Conservation (phyloP, 495 filamentous ascomycete species). For the Penicillium alfredii region DNA sequence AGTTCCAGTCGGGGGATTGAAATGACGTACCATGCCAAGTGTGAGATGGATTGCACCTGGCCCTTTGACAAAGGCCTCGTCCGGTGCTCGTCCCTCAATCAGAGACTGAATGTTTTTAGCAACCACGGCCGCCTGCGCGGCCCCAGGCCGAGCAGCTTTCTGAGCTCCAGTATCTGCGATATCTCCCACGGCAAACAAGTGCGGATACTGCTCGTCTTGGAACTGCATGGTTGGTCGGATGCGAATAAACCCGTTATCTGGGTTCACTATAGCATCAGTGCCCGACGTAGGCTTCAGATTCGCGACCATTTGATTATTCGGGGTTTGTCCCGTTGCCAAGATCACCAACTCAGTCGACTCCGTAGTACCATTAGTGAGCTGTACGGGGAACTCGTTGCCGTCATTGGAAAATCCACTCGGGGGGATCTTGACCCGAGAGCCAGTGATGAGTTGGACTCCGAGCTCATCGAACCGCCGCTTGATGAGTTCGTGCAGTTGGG, state of each 20-base stretch:
- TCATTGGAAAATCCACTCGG: slow-evolving; percentile 25
- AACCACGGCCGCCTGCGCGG: slow-evolving; percentile 47
- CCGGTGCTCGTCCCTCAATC: slow-evolving; percentile 31
- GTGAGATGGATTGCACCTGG: slow-evolving; percentile 45
- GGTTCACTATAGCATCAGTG: slow-evolving; percentile 37
- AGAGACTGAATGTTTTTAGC: slow-evolving; percentile 47
- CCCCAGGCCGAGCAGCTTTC: slow-evolving; percentile 49
- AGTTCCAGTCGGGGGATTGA: neutral
- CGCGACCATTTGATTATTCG: slow-evolving; percentile 46
- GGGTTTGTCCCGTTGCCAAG: slow-evolving; percentile 51
- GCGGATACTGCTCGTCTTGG: slow-evolving; percentile 35
- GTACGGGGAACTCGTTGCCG: slow-evolving; percentile 22
- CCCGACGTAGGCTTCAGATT: slow-evolving; percentile 24
- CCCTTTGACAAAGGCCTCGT: slow-evolving; percentile 28
- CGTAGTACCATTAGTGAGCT: slow-evolving; percentile 30
- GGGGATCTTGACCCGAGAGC: slow-evolving; percentile 30
- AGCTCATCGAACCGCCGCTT: slow-evolving; percentile 36
- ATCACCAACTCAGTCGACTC: slow-evolving; percentile 40
- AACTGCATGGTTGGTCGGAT: slow-evolving; percentile 55
- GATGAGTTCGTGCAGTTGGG: slow-evolving; percentile 42
- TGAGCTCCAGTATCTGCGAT: slow-evolving; percentile 54
- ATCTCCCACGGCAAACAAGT: slow-evolving; percentile 56
- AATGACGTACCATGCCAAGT: slow-evolving; percentile 42
- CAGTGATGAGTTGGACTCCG: slow-evolving; percentile 33
- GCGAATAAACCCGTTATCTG: slow-evolving; percentile 44